Base-by-base conservation (phyloP, 106 monocot species). In the Iris macrosiphon region DNA sequence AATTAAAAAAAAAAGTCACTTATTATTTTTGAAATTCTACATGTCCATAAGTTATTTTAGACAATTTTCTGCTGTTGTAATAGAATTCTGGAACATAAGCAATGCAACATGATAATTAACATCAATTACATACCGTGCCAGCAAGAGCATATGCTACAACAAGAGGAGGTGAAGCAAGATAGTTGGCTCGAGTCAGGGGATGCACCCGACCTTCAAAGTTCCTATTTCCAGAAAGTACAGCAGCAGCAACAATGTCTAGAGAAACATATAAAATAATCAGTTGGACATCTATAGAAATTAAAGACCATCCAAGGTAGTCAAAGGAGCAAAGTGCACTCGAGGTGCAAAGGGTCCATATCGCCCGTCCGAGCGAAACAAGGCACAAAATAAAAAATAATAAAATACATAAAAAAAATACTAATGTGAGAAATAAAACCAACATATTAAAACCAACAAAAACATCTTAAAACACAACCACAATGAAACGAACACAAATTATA, bases 201-300 rank as follows among this genome's bases (percentile, higher is more conserved):
- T 93, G 87, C 22, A 93, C 92, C 13, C 92, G 75, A 10, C 92
- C 92, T 76, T 87, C 92, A 72, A 93, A 87, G 62, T 93, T 93
- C n/a, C 83, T 46, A 59, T 93, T 93, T 22, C 92, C 87, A 51
- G 87, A 93, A 14, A 93, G 74, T 27, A 93, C 87, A 30, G 83
- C 83, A 45, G 83, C 87, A 44, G 87, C 87, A 61, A 93, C 77
- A 63, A 87, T 71, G 57, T 87, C 79, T 93, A 41, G 19, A 18
- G n/a, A 38, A 69, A 22, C 57, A 40, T 40, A 57, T 23, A 10
- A 49, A 25, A 4, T 13, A 45, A 52, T 42, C n/a, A 16, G 40
- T 20, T 35, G 29, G n/a, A 2, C 11, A 61, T 22, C 11, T 3
- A 57, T 18, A 27, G 4, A 43, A 17, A 16, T 17, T 2, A 46